Percentiles rank a stretch among this genome's conserved stretches.
Conservation (phyloP, 106 monocot species). For the Alisma plantagoaquatica region DNA sequence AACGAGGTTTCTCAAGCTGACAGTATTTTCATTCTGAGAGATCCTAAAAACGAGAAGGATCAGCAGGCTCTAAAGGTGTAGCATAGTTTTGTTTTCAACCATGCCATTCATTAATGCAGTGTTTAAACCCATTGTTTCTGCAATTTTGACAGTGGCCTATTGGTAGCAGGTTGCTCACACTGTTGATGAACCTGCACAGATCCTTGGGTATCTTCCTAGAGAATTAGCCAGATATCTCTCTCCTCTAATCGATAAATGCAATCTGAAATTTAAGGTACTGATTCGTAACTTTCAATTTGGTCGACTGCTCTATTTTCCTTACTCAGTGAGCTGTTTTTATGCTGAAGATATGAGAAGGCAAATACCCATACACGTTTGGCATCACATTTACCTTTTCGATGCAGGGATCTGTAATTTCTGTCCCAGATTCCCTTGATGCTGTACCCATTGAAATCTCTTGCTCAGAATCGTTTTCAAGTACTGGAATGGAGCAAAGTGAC, state of each 20-base stretch:
- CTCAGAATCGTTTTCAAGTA: no score
- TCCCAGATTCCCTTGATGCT: no score
- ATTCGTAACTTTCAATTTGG: no score
- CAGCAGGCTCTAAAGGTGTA: slow-evolving; percentile 72
- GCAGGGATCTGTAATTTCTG: no score
- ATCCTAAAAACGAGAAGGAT: slow-evolving; percentile 59
- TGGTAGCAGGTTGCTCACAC: slow-evolving; percentile 34
- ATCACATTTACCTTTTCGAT: no score
- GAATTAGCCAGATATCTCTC: slow-evolving; percentile 55
- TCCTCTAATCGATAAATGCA: slow-evolving; percentile 50
- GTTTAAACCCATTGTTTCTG: slow-evolving; percentile 5
- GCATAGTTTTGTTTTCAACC: neutral
- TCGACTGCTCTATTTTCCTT: no score
- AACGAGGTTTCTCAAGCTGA: slow-evolving; percentile 33
- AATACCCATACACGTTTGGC: no score
- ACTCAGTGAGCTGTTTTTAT: no score
- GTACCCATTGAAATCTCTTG: no score
- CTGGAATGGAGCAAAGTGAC: no score
- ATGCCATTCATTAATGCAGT: neutral
- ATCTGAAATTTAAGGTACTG: slow-evolving; percentile 58
- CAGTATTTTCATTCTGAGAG: slow-evolving; percentile 36
- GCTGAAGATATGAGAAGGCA: no score
- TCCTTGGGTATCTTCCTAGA: slow-evolving; percentile 75
- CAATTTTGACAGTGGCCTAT: slow-evolving; percentile 3
- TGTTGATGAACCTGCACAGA: slow-evolving; percentile 14